Percentiles rank a stretch among this genome's conserved stretches.
Conservation (phyloP, 2,329 filamentous ascomycete species). For the Chaetothyriales sp. region DNA sequence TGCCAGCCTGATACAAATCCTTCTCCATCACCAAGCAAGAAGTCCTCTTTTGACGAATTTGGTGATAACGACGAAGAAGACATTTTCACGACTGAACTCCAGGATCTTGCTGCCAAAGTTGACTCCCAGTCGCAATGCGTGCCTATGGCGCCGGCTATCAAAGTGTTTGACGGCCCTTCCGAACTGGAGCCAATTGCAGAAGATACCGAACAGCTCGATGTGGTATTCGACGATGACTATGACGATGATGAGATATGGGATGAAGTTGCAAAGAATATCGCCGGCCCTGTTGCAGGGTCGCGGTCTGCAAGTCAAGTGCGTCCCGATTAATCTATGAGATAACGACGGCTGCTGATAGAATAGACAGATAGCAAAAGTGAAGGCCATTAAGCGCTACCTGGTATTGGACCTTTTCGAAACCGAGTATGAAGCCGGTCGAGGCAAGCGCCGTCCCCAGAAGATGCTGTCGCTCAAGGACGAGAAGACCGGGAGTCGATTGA, state of each 20-base stretch:
- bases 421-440: constrained; percentile 49
- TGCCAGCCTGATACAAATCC: neutral
- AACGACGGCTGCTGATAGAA: constrained; percentile 42
- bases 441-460: constrained; percentile 52
- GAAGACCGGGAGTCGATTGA: constrained; percentile 47
- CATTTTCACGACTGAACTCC: constrained; percentile 18
- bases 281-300: constrained; percentile 35
- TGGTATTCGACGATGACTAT: constrained; percentile 56
- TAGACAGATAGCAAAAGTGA: constrained; percentile 47
- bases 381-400: constrained; percentile 74
- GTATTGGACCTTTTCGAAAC: constrained; percentile 58
- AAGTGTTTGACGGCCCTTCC: neutral
- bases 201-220: constrained; percentile 22
- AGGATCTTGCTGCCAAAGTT: constrained; percentile 15
- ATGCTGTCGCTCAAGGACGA: constrained; percentile 72
- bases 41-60: constrained; percentile 14
- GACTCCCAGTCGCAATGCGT: constrained; percentile 8
- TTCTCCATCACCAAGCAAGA: neutral
- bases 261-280: constrained; percentile 45
- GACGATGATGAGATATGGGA: constrained; percentile 60
- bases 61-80: constrained; percentile 21
- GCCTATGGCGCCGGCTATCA: neutral
- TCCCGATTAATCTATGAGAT: constrained; percentile 12
- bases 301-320: constrained; percentile 55
- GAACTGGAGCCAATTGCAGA: neutral